Evolutionary conservation across 2,329 filamentous ascomycete genomes (phyloP), one percentile per base, ranked within the genome.

Genomic region (Phaeoacremonium minimum): DNA sequence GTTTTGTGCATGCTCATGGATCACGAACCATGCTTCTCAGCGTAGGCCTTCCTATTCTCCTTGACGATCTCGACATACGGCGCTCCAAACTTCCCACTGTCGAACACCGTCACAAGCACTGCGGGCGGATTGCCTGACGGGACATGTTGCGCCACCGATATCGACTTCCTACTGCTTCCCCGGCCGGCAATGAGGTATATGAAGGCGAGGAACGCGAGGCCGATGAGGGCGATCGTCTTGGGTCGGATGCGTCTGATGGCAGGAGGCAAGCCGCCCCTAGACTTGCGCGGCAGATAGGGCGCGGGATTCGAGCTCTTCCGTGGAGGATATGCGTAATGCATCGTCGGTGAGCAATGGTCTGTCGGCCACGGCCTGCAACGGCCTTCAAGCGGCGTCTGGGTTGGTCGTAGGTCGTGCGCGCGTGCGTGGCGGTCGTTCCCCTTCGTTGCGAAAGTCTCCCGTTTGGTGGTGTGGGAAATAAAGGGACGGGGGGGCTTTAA

Each of bases 251-350:
- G 74, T 44, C 85, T 77, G 44, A 78, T 53, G 42, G 68, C 52
- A 32, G 77, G 56, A 15, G 67, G 59, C 44, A 43, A 35, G 15
- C 75, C 59, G 15, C 75, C 59, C 48, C 71, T 64, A 53, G 79
- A 66, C 46, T 75, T 71, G 52, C 80, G 73, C 32, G 76, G 71
- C 46, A 73, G 72, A 63, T 87, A 91, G 18, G 83, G 81, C 47
- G 81, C 78, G 47, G 85, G 79, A 55, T 84, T 80, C 47, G 86
- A 91, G 55, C 77, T 80, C 66, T 91, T 95, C 61, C 89, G 84
- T 53, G 87, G 79, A 37, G 89, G 89, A 51, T 94, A 82, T 46
- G 90, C 88, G 71, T 91, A 89, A 61, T 95, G 90, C 88, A 95
- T 93, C 49, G 51, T 69, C 53, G 35, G 15, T 16, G 15, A 19